Percentiles rank a stretch among this genome's conserved stretches.
phyloP scores from a whole-genome alignment of 305 asterid genomes.

The Fraxinus sp. region DNA sequence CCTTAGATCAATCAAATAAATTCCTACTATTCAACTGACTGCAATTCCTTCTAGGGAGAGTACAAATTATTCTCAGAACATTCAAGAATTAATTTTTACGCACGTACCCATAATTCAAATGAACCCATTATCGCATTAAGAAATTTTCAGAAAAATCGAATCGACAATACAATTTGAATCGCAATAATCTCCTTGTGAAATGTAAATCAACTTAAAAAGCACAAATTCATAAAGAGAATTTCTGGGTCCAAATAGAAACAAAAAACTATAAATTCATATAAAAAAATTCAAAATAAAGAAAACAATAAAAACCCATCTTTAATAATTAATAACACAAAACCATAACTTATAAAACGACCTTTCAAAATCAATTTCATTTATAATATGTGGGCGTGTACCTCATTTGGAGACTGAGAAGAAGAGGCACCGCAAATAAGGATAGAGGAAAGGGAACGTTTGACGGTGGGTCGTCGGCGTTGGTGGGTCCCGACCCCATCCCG shows the following conservation, averaged over 20 bases:
- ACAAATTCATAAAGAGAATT: not conserved
- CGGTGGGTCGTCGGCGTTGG: slow-evolving; percentile 31
- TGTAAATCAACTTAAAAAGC: slow-evolving; percentile 10
- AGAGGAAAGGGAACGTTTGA: slow-evolving; percentile 43
- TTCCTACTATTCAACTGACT: slow-evolving; percentile 13
- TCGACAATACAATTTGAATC: not conserved
- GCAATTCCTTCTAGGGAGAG: not conserved
- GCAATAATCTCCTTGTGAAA: not conserved
- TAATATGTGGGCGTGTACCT: slow-evolving; percentile 23
- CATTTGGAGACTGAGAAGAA: slow-evolving; percentile 26
- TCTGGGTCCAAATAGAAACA: not conserved
- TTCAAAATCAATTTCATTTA: not conserved
- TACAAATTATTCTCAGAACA: slow-evolving; percentile 2
- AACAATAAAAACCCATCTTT: not conserved
- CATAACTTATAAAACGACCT: not conserved
- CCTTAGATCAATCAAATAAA: not conserved
- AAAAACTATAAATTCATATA: not conserved
- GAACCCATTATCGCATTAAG: not conserved
- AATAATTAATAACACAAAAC: not conserved
- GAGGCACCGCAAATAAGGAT: slow-evolving; percentile 44
- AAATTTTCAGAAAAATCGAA: slow-evolving; percentile 13
- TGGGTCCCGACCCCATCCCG: slow-evolving; percentile 31
- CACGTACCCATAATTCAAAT: not conserved
- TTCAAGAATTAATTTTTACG: not conserved
- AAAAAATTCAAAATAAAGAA: not conserved